Evolutionary conservation across 2,329 filamentous ascomycete genomes (phyloP), one percentile per base, ranked within the genome.

Genomic region (Diaporthe vaccinii): DNA sequence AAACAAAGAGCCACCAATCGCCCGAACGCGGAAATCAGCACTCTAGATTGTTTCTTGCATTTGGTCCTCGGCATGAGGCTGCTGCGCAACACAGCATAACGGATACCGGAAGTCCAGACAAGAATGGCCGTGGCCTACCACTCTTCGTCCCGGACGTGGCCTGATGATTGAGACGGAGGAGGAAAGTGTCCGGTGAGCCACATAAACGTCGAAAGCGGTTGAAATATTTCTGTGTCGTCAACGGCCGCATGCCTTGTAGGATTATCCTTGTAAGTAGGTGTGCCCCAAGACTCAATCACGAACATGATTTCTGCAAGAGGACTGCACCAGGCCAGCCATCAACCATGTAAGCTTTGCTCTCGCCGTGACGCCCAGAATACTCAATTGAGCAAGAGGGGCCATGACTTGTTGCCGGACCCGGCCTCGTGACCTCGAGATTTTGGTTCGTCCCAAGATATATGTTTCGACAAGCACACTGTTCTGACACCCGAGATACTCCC

Each of bases 1-100:
- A 68, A 68, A 68, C 65, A 53, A 68, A 68, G 65, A 68, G 46
- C 31, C 65, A 68, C 65, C 62, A 68, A 68, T 68, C 62, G 62
- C 62, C 62, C 62, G 44, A 68, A 68, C 44, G 44, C 44, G 44
- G 6, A 12, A 36, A n/a, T n/a, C 22, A 67, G 62, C 62, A 20
- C 44, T 34, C 65, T 46, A 68, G 46, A 68, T 53, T 68, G 65
- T 53, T 68, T 53, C 46, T 53, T 53, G 46, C 65, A 41, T 39
- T 20, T 68, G 22, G 31, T 28, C 4, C 46, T 14, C 31, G 31
- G 31, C 46, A 53, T 53, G 46, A 53, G 34, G n/a, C 46, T 25
- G 46, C 22, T 39, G 46, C 65, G 28, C 46, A 28, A 25, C 46
- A 68, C 31, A 28, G 28, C 44, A 28, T 49, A 51, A 46, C 44